phyloP scores from a whole-genome alignment of 257 asterid genomes.

The Solanum peruvianum region DNA sequence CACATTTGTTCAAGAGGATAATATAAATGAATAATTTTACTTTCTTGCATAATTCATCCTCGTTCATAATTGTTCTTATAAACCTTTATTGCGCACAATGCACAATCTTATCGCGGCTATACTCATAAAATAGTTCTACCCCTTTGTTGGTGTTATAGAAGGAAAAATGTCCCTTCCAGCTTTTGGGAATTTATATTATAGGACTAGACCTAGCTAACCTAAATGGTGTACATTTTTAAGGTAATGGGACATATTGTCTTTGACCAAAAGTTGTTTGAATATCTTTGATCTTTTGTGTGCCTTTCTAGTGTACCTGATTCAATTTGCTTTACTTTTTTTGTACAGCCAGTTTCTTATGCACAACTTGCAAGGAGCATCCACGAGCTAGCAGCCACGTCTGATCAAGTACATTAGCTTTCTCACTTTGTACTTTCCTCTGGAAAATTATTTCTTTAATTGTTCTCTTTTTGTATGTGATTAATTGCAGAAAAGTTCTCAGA shows the following conservation, averaged over 20 bases:
- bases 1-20: not conserved
- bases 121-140: not conserved
- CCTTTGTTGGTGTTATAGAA: not conserved
- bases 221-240: not conserved
- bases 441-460: not conserved
- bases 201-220: not conserved
- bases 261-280: not conserved
- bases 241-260: not conserved
- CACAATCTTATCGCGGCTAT: not conserved
- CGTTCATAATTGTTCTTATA: not conserved
- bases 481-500: conserved; percentile 89
- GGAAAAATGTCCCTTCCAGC: not conserved
- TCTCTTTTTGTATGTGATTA: conserved; percentile 5
- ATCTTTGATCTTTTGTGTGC: not conserved
- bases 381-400: conserved; percentile 93
- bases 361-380: conserved; percentile 99
- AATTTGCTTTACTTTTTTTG: conserved; percentile 1
- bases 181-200: not conserved
- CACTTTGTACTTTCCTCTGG: not conserved
- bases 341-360: conserved; percentile 95
- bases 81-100: not conserved
- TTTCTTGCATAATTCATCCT: not conserved
- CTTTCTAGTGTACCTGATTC: conserved; percentile 4
- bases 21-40: not conserved
- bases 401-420: conserved; percentile 52